Base-by-base conservation (phyloP, 805 yeast genomes). In the Sugiyamaella boreocaroliniensis region DNA sequence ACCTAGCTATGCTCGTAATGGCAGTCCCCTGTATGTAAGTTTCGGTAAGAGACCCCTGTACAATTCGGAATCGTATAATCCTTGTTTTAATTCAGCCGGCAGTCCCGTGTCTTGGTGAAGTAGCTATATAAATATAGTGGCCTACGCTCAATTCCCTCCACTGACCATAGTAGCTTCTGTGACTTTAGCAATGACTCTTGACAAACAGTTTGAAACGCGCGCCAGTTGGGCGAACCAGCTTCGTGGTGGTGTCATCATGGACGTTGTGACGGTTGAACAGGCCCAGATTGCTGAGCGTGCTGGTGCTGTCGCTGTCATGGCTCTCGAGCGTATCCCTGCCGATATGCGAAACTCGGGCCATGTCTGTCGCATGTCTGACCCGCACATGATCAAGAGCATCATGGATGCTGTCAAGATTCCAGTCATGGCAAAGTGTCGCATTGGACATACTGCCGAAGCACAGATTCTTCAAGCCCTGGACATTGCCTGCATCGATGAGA, bases 251-350 rank as follows among this genome's bases (percentile, higher is more conserved):
- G 75, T 71, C 47, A 71, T 71, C 55, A 71, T 71, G 75, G 75
- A 71, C 64, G 93, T 85, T 40, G 88, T 85, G 54, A 85, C 76
- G 54, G 83, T 83, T 37, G 93, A 86, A 63, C 93, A 86, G 70
- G 95, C 95, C 19, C 67, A 74, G 44, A 79, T 86, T 49, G 95
- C 95, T 20, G 92, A 86, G 68, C 74, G 71, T 51, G 92, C 95
- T 2, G 95, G 95, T 55, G 95, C 95, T 12, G 84, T 87, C 71
- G 92, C 95, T 12, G 95, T 86, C 19, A 86, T 86, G 95, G 95
- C 95, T 4, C 74, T 86, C 58, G 95, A 86, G 70, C 73, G 84
- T 61, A 87, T 86, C 53, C 95, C 95, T 10, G 89, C 93, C 7
- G 93, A 86, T 65, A 86, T 86, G 79, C 78, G 93, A 64, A 82